Evolutionary conservation across 495 filamentous ascomycete genomes (phyloP), one percentile per base, ranked within the genome.

Genomic region (Daldinia bambusicola): DNA sequence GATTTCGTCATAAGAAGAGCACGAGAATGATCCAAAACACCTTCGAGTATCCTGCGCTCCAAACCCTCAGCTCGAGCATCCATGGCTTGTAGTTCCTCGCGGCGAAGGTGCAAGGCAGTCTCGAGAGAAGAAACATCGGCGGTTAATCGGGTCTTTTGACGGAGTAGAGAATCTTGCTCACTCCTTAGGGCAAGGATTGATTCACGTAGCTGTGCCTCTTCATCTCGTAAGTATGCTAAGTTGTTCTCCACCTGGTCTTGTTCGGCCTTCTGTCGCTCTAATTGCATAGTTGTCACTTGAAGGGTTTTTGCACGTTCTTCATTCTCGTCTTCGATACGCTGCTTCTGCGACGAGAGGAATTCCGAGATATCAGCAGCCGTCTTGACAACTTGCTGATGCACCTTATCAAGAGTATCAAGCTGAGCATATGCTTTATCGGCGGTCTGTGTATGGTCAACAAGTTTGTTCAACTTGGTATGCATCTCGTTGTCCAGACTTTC

Each of bases 11-110:
- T 88, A 45, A 98, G 86, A 16, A 98, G 83, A 6, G 91, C 89
- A 18, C 93, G 90, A 36, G 95, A 97, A 74, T 98, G 94, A 74
- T 99, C 94, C 67, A 99, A 93, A 41, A 98, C 93, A 32, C 94
- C 93, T 63, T 98, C 95, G 32, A 99, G 81, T 65, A 99, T 97
- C 9, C 95, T 88, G 50, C 94, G 90, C 81, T 99, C 95, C 1
- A 99, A 84, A 26, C 87, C 86, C 70, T 97, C 93, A 9, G 94
- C 94, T 55, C 93, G 89, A 8, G 87, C 86, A 75, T 97, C 93
- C 90, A 99, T 96, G 26, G 89, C 84, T 43, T 93, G 87, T 61
- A 98, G 89, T 77, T 99, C 95, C 76, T 98, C 95, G 26, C 92
- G 90, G 13, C 95, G 90, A 62, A 98, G 87, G 14, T 90, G 88